Conservation (phyloP, 108 stramenopile species). For the Poteriospumella lacustris region DNA sequence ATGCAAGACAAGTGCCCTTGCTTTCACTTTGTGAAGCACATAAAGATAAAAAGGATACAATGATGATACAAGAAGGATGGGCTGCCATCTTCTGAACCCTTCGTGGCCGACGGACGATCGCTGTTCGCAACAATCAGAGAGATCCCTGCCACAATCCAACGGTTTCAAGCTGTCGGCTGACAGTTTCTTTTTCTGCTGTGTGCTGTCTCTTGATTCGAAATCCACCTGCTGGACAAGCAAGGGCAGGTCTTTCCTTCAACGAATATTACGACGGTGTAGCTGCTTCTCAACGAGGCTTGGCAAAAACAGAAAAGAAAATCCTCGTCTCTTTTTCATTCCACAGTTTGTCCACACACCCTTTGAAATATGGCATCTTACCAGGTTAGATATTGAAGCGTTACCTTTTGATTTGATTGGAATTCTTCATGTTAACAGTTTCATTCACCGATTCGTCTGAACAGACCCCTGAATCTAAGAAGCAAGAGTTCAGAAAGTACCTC, state of each 20-base stretch:
- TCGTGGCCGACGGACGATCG: neutral
- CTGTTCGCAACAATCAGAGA: neutral
- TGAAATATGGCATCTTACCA: slow-evolving; percentile 11
- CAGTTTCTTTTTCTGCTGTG: neutral
- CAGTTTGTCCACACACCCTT: too few species aligned
- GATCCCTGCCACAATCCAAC: neutral
- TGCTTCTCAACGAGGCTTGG: too few species aligned
- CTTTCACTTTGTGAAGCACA: neutral
- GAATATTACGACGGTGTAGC: too few species aligned
- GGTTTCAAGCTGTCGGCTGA: neutral
- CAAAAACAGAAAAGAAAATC: too few species aligned
- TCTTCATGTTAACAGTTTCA: too few species aligned
- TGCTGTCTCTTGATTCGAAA: neutral
- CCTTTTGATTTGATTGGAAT: slow-evolving; percentile 13
- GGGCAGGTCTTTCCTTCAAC: too few species aligned
- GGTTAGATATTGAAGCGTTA: neutral
- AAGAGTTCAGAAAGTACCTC: slow-evolving; percentile 90
- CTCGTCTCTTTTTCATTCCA: too few species aligned
- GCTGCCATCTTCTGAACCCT: neutral
- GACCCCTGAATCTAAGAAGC: slow-evolving; percentile 80
- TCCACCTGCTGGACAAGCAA: too few species aligned
- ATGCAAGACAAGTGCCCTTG: neutral
- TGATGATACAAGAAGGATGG: neutral
- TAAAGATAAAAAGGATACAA: neutral
- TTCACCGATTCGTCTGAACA: neutral